Base-by-base conservation (phyloP, 306 rosid genomes). In the Cucumis hystrix region DNA sequence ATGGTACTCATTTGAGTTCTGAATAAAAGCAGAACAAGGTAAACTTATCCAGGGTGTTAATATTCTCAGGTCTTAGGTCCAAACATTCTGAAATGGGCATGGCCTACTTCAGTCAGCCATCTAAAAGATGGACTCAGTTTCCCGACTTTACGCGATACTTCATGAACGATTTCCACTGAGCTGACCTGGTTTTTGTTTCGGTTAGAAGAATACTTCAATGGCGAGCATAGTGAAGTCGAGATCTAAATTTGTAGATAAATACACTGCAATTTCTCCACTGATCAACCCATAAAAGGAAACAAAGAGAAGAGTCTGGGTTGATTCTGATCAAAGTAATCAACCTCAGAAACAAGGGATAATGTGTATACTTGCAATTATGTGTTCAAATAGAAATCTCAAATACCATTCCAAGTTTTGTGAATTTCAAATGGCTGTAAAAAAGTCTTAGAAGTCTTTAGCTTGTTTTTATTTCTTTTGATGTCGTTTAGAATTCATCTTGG, bases 61-160 rank as follows among this genome's bases (percentile, higher is more conserved):
- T 25, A 12, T 21, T 68, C 81, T 79, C 90, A 93, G 98, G 74
- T 88, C 58, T 87, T 93, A 70, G 98, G 98, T 76, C 91, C 94
- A 75, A 87, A 88, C 85, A 83, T 90, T 85, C 80, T 91, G 85
- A 86, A 84, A 81, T 93, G 97, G 98, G 83, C 89, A 20, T 91
- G 96, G 30, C 98, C 98, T 10, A 81, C 89, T 6, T 79, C 96
- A 62, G 78, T 87, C 55, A 67, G 91, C 84, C 96, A 93, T 90
- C 87, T 93, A 23, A 91, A 91, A 88, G 88, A 85, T 59, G 96
- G 97, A 71, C 87, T 91, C 74, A 58, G 83, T 60, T 93, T 93
- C 82, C 96, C 92, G 4, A 78, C 86, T 30, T 12, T 69, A 20
- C 91, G 90, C 0, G 97, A 90, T 77, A 82, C 54, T 81, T 85